Conservation (phyloP, 139 green algal species). For the Chlorella vulgaris region DNA sequence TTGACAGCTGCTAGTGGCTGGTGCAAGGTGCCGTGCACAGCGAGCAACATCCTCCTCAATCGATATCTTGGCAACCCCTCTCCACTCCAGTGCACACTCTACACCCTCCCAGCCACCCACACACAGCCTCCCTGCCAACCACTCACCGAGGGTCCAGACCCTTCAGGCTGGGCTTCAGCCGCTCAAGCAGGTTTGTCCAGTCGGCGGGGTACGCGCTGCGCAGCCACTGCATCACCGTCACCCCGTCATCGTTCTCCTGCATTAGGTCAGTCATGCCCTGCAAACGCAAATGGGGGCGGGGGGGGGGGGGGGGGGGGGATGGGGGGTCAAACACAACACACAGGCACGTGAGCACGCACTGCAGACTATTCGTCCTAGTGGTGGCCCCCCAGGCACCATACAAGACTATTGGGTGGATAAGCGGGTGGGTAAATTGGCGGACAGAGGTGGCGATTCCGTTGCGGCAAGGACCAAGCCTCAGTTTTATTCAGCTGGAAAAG, state of each 20-base stretch:
- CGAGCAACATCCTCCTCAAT: too few species aligned
- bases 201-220: constrained; percentile 34
- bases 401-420: too few species aligned
- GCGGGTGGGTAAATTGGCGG: too few species aligned
- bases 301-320: neutral
- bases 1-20: too few species aligned
- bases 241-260: constrained; percentile 48
- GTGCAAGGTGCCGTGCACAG: too few species aligned
- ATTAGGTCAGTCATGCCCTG: constrained; percentile 43
- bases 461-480: too few species aligned
- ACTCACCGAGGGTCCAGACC: constrained; percentile 36
- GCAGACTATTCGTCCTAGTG: too few species aligned
- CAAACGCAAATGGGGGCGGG: neutral
- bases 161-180: constrained; percentile 32
- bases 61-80: neutral
- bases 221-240: constrained; percentile 50
- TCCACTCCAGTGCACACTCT: neutral
- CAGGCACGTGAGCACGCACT: neutral
- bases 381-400: too few species aligned
- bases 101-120: neutral
- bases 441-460: too few species aligned
- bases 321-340: neutral
- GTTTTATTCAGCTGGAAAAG: too few species aligned
- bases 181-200: constrained; percentile 52
- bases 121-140: neutral